Evolutionary conservation across 208 protist species (phyloP).

Genomic region (Crithidia brevicula): DNA sequence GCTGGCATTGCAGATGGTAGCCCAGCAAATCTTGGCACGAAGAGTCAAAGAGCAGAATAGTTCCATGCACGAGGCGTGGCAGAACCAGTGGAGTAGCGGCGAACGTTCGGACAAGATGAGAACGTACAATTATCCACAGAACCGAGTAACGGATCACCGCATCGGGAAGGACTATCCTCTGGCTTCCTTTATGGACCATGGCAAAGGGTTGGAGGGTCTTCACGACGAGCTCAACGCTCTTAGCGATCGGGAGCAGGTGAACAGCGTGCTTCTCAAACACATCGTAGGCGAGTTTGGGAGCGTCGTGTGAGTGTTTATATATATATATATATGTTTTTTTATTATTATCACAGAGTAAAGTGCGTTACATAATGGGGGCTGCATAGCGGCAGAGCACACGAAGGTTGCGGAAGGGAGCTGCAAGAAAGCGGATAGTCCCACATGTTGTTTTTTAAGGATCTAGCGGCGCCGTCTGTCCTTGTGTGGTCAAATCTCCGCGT

Average conservation of each 20-base stretch:
- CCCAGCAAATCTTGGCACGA: slow-evolving; percentile 73
- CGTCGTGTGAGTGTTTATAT: slow-evolving; percentile 29
- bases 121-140: slow-evolving; percentile 93
- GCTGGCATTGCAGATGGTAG: slow-evolving; percentile 85
- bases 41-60: slow-evolving; percentile 76
- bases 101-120: slow-evolving; percentile 92
- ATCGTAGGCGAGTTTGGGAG: slow-evolving; percentile 75
- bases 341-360: slow-evolving; percentile 1
- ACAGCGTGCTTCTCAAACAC: slow-evolving; percentile 74
- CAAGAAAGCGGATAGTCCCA: too few species aligned
- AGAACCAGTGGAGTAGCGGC: slow-evolving; percentile 87
- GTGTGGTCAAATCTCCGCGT: too few species aligned
- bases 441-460: too few species aligned
- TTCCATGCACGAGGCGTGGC: slow-evolving; percentile 75
- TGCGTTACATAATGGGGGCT: neutral
- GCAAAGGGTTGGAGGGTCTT: slow-evolving; percentile 57
- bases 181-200: slow-evolving; percentile 77
- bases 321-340: too few species aligned
- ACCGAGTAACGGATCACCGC: slow-evolving; percentile 89
- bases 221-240: slow-evolving; percentile 85
- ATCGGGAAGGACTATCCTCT: slow-evolving; percentile 86
- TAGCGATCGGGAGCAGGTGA: slow-evolving; percentile 67
- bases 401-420: too few species aligned
- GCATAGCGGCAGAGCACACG: too few species aligned
- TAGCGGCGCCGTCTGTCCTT: too few species aligned